Evolutionary conservation across 2,329 filamentous ascomycete species (phyloP).

Genomic region (Fusarium acutatum): DNA sequence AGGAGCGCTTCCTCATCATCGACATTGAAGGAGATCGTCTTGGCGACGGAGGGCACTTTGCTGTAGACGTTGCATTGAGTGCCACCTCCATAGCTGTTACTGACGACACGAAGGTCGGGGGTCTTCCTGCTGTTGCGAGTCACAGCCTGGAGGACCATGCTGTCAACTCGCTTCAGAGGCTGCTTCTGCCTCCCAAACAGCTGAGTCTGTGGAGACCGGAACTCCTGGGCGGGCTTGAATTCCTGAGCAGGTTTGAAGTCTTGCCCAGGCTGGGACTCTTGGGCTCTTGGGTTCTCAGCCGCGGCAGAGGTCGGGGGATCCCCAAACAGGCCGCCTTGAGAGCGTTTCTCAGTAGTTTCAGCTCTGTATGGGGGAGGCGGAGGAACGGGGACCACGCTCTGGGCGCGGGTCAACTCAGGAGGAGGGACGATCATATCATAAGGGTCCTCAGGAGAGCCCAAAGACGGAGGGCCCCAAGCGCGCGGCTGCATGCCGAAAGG

Average conservation of each 20-base stretch:
- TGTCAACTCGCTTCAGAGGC: constrained; percentile 1
- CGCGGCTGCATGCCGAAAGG: background rate
- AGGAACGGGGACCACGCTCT: background rate
- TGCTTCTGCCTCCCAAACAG: background rate
- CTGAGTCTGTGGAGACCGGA: background rate
- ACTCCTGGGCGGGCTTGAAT: background rate
- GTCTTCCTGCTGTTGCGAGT: background rate
- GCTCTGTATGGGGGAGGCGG: background rate
- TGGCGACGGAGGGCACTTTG: background rate
- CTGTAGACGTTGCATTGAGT: constrained; percentile 15
- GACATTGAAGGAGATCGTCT: constrained; percentile 8
- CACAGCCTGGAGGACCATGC: constrained; percentile 7
- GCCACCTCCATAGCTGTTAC: constrained; percentile 9
- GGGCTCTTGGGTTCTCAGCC: background rate
- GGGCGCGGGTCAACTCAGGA: background rate
- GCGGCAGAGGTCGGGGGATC: background rate
- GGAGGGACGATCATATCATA: background rate
- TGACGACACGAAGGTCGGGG: background rate
- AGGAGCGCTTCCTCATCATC: constrained; percentile 7
- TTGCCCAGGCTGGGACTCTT: background rate
- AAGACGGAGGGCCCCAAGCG: background rate
- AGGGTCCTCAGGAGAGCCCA: background rate
- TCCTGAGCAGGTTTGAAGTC: background rate
- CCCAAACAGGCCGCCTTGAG: background rate
- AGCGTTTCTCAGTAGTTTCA: background rate